Percentiles rank a stretch among this genome's conserved stretches.
These are phyloP conservation scores for Brettanomyces bruxellensis DNA, from an alignment of 805 yeast species.

Conservation along the genomic window DNA sequence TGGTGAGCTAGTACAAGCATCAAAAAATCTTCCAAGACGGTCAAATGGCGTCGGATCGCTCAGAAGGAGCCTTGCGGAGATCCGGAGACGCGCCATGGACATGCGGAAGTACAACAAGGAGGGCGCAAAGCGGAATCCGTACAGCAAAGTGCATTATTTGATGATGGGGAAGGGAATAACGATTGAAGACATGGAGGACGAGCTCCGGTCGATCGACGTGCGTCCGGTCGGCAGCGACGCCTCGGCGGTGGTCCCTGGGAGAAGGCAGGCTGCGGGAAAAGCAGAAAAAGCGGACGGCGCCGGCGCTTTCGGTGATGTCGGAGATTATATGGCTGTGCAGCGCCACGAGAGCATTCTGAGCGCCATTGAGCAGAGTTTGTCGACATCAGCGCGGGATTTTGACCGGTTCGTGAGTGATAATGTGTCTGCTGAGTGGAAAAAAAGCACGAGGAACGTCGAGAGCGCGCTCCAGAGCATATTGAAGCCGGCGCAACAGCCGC, in stretches of 20 bases:
- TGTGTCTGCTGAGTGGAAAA: conserved; percentile 76
- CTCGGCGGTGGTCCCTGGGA: not conserved
- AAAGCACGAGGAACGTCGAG: conserved; percentile 64
- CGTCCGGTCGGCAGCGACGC: not conserved
- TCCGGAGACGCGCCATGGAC: conserved; percentile 56
- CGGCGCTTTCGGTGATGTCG: conserved; percentile 34
- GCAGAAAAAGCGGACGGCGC: not conserved
- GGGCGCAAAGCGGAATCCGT: conserved; percentile 30
- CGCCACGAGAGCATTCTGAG: conserved; percentile 76
- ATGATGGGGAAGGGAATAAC: conserved; percentile 84
- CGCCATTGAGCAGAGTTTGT: conserved; percentile 74
- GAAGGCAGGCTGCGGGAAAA: too few relatives aligned
- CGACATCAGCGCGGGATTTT: conserved; percentile 72
- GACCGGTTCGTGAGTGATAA: conserved; percentile 67
- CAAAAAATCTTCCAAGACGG: conserved; percentile 61
- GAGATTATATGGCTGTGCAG: conserved; percentile 53
- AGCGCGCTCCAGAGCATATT: conserved; percentile 56
- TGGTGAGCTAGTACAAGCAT: conserved; percentile 69
- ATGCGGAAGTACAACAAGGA: conserved; percentile 36
- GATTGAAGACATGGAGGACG: conserved; percentile 71
- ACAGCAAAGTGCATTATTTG: conserved; percentile 76
- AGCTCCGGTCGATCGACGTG: conserved; percentile 36
- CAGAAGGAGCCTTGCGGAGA: conserved; percentile 71
- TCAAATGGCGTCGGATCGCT: conserved; percentile 68
- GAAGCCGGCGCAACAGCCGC: conserved; percentile 14